Evolutionary conservation across 441 rosid genomes (phyloP).

Genomic region (Hypseocharis bilobata): DNA sequence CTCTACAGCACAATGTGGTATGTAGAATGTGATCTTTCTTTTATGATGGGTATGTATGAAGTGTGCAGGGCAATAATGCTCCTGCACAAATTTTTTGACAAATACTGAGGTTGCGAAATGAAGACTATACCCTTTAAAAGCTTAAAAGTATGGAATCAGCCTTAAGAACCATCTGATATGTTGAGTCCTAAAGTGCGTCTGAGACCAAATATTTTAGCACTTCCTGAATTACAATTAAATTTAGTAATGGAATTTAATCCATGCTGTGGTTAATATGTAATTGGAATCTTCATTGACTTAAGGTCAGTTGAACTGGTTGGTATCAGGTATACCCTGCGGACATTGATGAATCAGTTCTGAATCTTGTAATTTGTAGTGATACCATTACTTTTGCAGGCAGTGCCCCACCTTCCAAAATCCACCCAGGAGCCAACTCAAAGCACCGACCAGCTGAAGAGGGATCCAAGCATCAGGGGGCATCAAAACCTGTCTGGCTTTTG

Average conservation of each 20-base stretch:
- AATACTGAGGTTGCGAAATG: too few relatives aligned
- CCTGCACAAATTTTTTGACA: too few relatives aligned
- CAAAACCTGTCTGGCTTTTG: conserved; percentile 75
- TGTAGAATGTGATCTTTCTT: conserved; percentile 12
- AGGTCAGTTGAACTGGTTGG: conserved; percentile 1
- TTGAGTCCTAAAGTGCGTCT: too few relatives aligned
- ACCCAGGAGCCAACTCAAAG: conserved; percentile 32
- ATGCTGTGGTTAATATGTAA: not conserved
- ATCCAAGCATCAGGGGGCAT: conserved; percentile 39
- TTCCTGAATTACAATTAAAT: too few relatives aligned
- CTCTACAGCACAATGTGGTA: conserved; percentile 56
- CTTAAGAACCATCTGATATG: too few relatives aligned
- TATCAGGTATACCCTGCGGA: conserved; percentile 5
- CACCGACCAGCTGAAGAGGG: conserved; percentile 36
- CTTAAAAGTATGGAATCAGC: too few relatives aligned
- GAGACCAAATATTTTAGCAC: too few relatives aligned
- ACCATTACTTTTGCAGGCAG: conserved; percentile 30
- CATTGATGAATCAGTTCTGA: conserved; percentile 1
- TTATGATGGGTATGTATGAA: too few relatives aligned
- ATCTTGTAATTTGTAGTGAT: conserved; percentile 15
- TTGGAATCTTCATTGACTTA: conserved; percentile 1
- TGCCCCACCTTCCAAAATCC: conserved; percentile 37
- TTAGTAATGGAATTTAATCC: too few relatives aligned
- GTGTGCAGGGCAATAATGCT: too few relatives aligned
- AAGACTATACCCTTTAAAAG: too few relatives aligned